Conservation (phyloP, 2,329 filamentous ascomycete genomes). For the Graphilbum fragrans region DNA sequence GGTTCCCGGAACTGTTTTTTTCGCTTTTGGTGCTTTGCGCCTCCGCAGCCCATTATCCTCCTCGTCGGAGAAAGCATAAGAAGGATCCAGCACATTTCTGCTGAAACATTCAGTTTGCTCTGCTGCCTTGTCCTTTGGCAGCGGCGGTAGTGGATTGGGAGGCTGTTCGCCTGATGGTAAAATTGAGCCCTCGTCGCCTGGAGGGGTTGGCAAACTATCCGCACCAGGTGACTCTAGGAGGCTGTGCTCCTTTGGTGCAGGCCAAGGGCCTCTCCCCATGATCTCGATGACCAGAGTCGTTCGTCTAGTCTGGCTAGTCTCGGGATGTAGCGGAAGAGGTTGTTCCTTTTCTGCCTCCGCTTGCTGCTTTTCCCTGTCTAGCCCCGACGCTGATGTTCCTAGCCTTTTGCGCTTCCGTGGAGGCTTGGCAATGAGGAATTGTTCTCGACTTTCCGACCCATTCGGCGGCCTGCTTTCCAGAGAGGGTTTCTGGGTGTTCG, state of each 20-base stretch:
- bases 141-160: neutral
- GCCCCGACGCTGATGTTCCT: too few species aligned
- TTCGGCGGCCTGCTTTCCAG: too few species aligned
- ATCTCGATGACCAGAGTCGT: neutral
- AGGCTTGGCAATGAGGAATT: too few species aligned
- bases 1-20: too few species aligned
- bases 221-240: neutral
- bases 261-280: neutral
- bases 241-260: neutral
- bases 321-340: neutral
- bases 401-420: too few species aligned
- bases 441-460: too few species aligned
- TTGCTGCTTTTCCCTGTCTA: neutral
- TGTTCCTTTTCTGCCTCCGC: neutral
- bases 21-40: neutral
- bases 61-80: constrained; percentile 23
- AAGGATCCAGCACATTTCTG: constrained; percentile 13
- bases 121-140: neutral
- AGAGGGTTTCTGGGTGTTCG: too few species aligned
- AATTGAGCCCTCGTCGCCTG: neutral
- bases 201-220: neutral
- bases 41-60: constrained; percentile 15
- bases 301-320: neutral
- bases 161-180: neutral
- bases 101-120: neutral